Base-by-base conservation (phyloP, 1,284 basidiomycete genomes). In the Microbotryum lychnidis-dioicae region DNA sequence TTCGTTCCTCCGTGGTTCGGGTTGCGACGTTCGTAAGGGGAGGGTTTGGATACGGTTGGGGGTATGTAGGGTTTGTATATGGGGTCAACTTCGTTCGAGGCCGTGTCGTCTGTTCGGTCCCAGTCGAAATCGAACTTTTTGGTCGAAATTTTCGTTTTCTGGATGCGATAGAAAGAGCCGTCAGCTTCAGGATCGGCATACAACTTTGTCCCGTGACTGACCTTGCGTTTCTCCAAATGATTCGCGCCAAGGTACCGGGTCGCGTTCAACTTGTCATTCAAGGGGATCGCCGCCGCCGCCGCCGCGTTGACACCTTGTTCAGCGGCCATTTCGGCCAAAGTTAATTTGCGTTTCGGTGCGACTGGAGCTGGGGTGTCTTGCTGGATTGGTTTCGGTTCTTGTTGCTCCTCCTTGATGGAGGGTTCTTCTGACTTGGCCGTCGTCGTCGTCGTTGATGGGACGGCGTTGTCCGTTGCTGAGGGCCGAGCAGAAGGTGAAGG, bases 81-180 rank as follows among this genome's bases (percentile, higher is more conserved):
- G 4, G 73, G 73, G 61, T 73, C 73, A 50, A 70, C 63, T 54
- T 73, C 73, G 62, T 60, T 56, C 16, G 66, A 79, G 71, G 86
- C 85, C 18, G 92, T 96, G 74, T 97, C 92, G 72, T 97, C 92
- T 73, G 87, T 86, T 54, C 86, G 85, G 72, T 91, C 92, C 93
- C 94, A 97, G 74, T 97, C 94, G 73, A 99, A 98, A n/a, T 93
- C 87, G 74, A 97, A 91, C 76, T 94, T 94, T 75, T 91, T 87
- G 77, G 92, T 94, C 60, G 91, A 84, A 70, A 91, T 86, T 76
- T 89, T 89, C 50, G 89, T 86, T 77, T 93, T 93, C 81, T 92
- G 65, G n/a, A 63, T 65, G 42, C 69, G 92, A 33, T 71, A 54
- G 9, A 16, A 31, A 10, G n/a, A 37, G 6, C 3, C 42, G 54